These are phyloP conservation scores for Erythrophleum ivorense DNA, from an alignment of 331 rosid species.

Conservation along the genomic window DNA sequence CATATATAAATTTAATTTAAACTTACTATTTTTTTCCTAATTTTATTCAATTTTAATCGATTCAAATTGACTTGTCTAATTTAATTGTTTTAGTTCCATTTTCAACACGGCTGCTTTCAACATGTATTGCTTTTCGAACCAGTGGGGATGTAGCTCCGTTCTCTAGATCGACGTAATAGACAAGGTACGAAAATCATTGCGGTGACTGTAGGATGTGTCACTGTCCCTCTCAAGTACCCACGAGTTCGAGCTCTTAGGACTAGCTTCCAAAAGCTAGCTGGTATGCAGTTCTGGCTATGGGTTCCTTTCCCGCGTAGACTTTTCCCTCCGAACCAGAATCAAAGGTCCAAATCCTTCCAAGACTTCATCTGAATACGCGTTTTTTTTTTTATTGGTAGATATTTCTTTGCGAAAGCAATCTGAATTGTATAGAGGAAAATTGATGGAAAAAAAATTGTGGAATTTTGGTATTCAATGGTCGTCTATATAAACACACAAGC, in stretches of 20 bases:
- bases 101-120: no score
- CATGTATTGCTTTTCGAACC: no score
- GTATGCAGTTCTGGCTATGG: neutral
- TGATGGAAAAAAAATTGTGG: neutral
- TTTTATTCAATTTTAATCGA: no score
- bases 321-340: neutral
- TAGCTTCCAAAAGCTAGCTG: neutral
- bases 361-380: neutral
- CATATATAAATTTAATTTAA: no score
- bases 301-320: neutral
- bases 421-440: neutral
- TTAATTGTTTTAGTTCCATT: no score
- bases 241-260: neutral
- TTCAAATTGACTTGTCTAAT: no score
- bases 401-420: neutral
- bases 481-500: neutral
- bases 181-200: neutral
- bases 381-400: conserved; percentile 13
- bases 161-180: neutral
- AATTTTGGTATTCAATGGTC: neutral
- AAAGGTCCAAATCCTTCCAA: neutral
- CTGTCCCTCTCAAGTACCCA: neutral
- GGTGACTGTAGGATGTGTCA: neutral
- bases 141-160: no score
- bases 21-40: no score